These are phyloP conservation scores for Dactylellina cionopaga DNA, from an alignment of 2,329 filamentous ascomycete genomes.

Conservation along the genomic window DNA sequence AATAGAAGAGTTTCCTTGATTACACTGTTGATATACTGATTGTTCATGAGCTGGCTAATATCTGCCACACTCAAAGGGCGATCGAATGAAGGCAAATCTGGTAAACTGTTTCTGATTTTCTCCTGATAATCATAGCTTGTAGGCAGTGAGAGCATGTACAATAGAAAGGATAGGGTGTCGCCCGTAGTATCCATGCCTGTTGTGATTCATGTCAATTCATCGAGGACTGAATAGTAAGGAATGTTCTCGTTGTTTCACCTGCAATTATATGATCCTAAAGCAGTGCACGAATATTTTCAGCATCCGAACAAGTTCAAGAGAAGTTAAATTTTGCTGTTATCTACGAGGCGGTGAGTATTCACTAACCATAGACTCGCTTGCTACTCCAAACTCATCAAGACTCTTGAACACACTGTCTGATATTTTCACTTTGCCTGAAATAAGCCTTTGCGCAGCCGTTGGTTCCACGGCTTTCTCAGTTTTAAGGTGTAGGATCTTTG, in stretches of 20 bases:
- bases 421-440: constrained; percentile 21
- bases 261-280: constrained; percentile 53
- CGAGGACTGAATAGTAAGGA: no score
- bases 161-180: constrained; percentile 64
- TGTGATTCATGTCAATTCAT: not conserved
- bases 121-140: constrained; percentile 63
- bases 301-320: not conserved
- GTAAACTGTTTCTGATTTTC: constrained; percentile 58
- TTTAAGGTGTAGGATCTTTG: constrained; percentile 16
- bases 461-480: not conserved
- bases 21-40: constrained; percentile 64
- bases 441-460: constrained; percentile 35
- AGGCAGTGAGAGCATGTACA: constrained; percentile 65
- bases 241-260: constrained; percentile 22
- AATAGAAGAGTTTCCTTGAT: constrained; percentile 66
- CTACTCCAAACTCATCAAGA: constrained; percentile 46
- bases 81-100: constrained; percentile 21
- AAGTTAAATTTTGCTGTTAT: not conserved
- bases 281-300: not conserved
- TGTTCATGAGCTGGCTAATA: constrained; percentile 54
- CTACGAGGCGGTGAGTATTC: not conserved
- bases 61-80: constrained; percentile 12
- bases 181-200: constrained; percentile 47
- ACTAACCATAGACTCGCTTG: constrained; percentile 51
- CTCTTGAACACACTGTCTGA: constrained; percentile 1